Percentiles rank a stretch among this genome's conserved stretches.
phyloP scores from a whole-genome alignment of 164 flowering plant genomes.

The Magnolia sinica region DNA sequence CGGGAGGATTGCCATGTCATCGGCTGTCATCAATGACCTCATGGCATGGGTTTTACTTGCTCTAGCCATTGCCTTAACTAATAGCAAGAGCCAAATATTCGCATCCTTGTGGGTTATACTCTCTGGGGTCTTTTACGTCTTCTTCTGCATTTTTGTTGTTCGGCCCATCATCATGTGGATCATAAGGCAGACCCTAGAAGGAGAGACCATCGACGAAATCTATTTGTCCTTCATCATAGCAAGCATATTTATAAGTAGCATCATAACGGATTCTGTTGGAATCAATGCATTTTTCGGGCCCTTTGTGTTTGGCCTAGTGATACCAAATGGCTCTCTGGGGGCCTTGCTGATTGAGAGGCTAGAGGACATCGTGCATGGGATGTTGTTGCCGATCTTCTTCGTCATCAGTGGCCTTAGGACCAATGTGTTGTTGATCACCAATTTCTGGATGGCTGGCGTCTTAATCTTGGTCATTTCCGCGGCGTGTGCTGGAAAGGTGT shows the following conservation, averaged over 20 bases:
- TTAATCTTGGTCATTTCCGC: conserved; percentile 9
- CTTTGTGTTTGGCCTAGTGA: conserved; percentile 45
- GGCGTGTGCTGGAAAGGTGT: conserved; percentile 25
- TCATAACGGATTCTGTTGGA: conserved; percentile 44
- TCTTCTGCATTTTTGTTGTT: conserved; percentile 21
- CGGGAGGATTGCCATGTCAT: conserved; percentile 32
- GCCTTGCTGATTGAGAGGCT: conserved; percentile 35
- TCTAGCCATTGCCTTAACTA: conserved; percentile 20
- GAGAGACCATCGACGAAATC: conserved; percentile 27
- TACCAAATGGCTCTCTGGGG: conserved; percentile 44
- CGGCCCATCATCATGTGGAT: conserved; percentile 36
- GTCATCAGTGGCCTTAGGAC: conserved; percentile 30
- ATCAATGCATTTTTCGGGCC: conserved; percentile 46
- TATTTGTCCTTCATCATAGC: conserved; percentile 29
- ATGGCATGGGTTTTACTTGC: conserved; percentile 32
- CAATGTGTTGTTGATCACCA: background rate
- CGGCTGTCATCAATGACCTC: conserved; percentile 33
- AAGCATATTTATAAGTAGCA: conserved; percentile 37
- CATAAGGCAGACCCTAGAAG: conserved; percentile 25
- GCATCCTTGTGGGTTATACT: conserved; percentile 25
- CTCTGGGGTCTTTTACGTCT: conserved; percentile 18
- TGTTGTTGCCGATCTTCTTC: conserved; percentile 42
- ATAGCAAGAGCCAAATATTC: background rate
- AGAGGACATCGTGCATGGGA: conserved; percentile 43
- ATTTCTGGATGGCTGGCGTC: background rate